phyloP scores from a whole-genome alignment of 805 yeast species.

The Lachancea waltii region DNA sequence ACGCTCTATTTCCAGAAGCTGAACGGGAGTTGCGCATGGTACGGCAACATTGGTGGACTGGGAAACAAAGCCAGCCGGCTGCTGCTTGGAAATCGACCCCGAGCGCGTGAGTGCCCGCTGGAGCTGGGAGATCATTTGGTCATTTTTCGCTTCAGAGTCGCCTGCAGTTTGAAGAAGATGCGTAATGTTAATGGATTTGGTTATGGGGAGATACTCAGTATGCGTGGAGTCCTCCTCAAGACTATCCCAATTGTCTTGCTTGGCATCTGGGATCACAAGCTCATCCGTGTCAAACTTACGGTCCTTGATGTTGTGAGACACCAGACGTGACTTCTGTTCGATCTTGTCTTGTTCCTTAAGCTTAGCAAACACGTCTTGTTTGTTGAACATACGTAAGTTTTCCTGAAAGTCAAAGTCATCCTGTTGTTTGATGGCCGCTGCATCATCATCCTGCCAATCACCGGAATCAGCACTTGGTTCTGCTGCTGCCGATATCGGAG shows the following conservation, averaged over 20 bases:
- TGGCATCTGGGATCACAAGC: slow-evolving; percentile 53
- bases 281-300: slow-evolving; percentile 52
- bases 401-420: slow-evolving; percentile 83
- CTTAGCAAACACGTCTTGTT: slow-evolving; percentile 70
- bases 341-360: slow-evolving; percentile 58
- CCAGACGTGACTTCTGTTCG: slow-evolving; percentile 57
- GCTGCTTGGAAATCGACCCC: slow-evolving; percentile 13
- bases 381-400: slow-evolving; percentile 76
- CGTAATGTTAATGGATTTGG: slow-evolving; percentile 33
- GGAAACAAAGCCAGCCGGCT: slow-evolving; percentile 9
- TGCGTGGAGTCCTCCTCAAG: slow-evolving; percentile 20
- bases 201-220: slow-evolving; percentile 26
- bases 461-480: slow-evolving; percentile 35
- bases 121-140: slow-evolving; percentile 16
- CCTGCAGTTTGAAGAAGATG: slow-evolving; percentile 29
- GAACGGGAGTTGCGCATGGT: slow-evolving; percentile 70
- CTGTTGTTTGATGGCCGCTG: slow-evolving; percentile 40
- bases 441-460: slow-evolving; percentile 47
- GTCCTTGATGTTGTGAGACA: slow-evolving; percentile 59
- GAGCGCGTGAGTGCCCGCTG: slow-evolving; percentile 22
- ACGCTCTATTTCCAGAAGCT: slow-evolving; percentile 69
- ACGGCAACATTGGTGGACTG: slow-evolving; percentile 27
- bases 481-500: neutral
- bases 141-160: slow-evolving; percentile 10
- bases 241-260: slow-evolving; percentile 50